Percentiles rank a stretch among this genome's conserved stretches.
These are phyloP conservation scores for Claviceps spartinae DNA, from an alignment of 2,329 filamentous ascomycete genomes.

Conservation along the genomic window DNA sequence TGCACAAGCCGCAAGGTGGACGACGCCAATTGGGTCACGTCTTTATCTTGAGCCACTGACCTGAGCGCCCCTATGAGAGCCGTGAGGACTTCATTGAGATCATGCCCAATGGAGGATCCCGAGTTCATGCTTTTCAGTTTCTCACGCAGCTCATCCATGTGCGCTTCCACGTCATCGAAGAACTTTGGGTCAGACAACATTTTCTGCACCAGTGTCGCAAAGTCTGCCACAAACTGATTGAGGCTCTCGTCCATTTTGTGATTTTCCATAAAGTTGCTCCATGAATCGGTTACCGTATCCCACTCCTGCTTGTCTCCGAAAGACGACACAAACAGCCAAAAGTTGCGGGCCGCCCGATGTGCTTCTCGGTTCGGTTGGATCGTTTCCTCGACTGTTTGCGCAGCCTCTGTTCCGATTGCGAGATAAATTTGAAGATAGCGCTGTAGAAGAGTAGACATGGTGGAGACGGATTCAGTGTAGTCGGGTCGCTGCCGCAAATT, in stretches of 20 bases:
- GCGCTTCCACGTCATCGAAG: conserved; percentile 56
- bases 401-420: conserved; percentile 52
- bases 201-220: conserved; percentile 62
- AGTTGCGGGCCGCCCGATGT: conserved; percentile 62
- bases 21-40: conserved; percentile 54
- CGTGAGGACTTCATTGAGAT: conserved; percentile 57
- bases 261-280: conserved; percentile 60
- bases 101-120: conserved; percentile 54
- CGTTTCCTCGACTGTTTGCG: conserved; percentile 54
- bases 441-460: conserved; percentile 59
- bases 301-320: conserved; percentile 66
- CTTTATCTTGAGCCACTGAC: conserved; percentile 56
- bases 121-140: conserved; percentile 50
- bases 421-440: conserved; percentile 70
- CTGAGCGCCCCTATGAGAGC: conserved; percentile 55
- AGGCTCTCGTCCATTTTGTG: conserved; percentile 69
- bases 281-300: conserved; percentile 56
- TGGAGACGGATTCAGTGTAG: conserved; percentile 78
- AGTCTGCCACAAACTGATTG: conserved; percentile 59
- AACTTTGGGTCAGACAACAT: conserved; percentile 79
- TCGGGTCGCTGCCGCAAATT: conserved; percentile 65
- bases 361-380: conserved; percentile 60
- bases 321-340: conserved; percentile 67
- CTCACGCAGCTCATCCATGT: conserved; percentile 35
- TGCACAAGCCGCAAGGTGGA: conserved; percentile 54